phyloP scores from a whole-genome alignment of 2,329 filamentous ascomycete species.

The Microdochium nivale region DNA sequence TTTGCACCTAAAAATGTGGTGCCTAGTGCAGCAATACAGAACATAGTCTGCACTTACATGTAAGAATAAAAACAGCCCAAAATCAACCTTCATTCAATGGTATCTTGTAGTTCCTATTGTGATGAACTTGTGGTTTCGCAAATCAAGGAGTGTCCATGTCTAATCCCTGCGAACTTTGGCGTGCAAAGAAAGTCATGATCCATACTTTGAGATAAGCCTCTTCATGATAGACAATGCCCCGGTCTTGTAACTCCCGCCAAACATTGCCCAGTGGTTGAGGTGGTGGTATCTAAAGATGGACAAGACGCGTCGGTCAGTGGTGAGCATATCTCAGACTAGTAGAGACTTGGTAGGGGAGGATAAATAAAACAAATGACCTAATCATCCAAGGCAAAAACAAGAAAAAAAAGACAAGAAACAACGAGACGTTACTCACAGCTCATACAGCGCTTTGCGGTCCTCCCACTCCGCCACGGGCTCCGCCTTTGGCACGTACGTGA shows the following conservation, averaged over 20 bases:
- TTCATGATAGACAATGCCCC: constrained; percentile 77
- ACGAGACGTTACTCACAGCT: too few species aligned
- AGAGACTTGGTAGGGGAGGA: too few species aligned
- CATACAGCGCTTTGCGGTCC: constrained; percentile 75
- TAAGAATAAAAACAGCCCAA: too few species aligned
- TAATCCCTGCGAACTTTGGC: too few species aligned
- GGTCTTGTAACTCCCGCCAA: constrained; percentile 68
- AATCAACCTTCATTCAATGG: too few species aligned
- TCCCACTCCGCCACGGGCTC: constrained; percentile 77
- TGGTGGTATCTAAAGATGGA: constrained; percentile 63
- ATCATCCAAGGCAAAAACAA: neutral
- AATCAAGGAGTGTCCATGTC: too few species aligned
- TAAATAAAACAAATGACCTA: neutral
- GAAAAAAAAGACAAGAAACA: constrained; percentile 15
- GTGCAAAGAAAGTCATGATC: constrained; percentile 14
- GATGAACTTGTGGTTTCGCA: too few species aligned
- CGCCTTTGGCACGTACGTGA: constrained; percentile 63
- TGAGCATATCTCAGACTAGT: too few species aligned
- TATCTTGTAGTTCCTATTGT: too few species aligned
- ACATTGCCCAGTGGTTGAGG: constrained; percentile 79
- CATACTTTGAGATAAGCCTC: constrained; percentile 65
- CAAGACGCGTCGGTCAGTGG: neutral
- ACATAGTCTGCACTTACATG: too few species aligned
- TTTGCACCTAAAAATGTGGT: too few species aligned
- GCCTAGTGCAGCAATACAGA: too few species aligned